Conservation (phyloP, 2,329 filamentous ascomycete genomes). For the Scytalidium lignicola region DNA sequence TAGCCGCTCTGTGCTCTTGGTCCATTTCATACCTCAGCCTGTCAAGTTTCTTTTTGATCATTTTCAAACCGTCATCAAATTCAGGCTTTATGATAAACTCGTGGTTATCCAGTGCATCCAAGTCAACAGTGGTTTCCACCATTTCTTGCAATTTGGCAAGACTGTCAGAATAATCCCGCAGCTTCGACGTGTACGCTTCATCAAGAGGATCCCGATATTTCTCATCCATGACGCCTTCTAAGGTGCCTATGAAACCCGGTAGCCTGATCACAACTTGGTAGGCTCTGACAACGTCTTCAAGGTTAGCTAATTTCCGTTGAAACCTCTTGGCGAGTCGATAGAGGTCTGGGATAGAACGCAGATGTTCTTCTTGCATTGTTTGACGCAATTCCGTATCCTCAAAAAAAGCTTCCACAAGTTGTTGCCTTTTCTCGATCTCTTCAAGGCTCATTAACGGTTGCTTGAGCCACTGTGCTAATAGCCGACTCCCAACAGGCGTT, state of each 20-base stretch:
- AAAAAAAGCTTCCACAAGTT: slow-evolving; percentile 92
- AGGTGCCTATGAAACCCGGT: slow-evolving; percentile 80
- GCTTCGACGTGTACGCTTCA: slow-evolving; percentile 77
- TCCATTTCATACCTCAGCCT: slow-evolving; percentile 79
- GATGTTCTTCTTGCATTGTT: slow-evolving; percentile 93
- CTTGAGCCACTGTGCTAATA: slow-evolving; percentile 95
- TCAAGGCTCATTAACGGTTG: slow-evolving; percentile 88
- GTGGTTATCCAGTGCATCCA: slow-evolving; percentile 91
- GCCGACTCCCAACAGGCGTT: slow-evolving; percentile 82
- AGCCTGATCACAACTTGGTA: slow-evolving; percentile 93
- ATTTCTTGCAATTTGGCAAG: slow-evolving; percentile 89
- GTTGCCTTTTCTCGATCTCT: slow-evolving; percentile 87
- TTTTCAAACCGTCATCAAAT: slow-evolving; percentile 81
- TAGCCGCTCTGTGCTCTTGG: slow-evolving; percentile 70
- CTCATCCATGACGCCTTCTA: slow-evolving; percentile 95
- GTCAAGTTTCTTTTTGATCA: slow-evolving; percentile 89
- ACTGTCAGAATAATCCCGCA: slow-evolving; percentile 70
- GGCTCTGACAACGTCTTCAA: slow-evolving; percentile 92
- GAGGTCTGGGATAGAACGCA: slow-evolving; percentile 87
- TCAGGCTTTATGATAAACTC: slow-evolving; percentile 99
- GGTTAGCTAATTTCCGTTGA: slow-evolving; percentile 80
- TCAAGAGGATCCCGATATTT: slow-evolving; percentile 84
- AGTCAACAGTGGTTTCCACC: slow-evolving; percentile 96
- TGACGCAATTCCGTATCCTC: slow-evolving; percentile 89
- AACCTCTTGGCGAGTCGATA: slow-evolving; percentile 94